Base-by-base conservation (phyloP, 371 early-diverging fungal species). In the Mucor irregularis region DNA sequence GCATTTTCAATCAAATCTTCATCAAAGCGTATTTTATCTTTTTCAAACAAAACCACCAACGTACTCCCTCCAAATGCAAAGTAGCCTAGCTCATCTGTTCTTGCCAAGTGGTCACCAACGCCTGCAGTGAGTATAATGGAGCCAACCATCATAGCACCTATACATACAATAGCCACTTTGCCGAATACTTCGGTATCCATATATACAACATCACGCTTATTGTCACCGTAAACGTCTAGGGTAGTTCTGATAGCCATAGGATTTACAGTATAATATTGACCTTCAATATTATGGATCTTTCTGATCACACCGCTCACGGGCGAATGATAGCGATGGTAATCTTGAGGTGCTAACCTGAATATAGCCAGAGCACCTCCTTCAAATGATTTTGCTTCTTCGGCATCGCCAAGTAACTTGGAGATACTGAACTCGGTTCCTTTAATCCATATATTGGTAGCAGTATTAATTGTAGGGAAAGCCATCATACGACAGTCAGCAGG, bases 81-180 rank as follows among this genome's bases (percentile, higher is more conserved):
- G 58, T 89, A 93, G 17, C 95, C 93, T 40, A 87, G 78, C 56
- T 94, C 95, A 53, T 94, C 92, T 57, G 85, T 77, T 45, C 90
- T 68, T 29, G 73, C 67, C 5, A 90, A 81, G 9, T 66, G 49
- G 14, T 69, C 69, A 3, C 84, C 86, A 5, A 69, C 74, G 26
- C 70, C 52, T 2, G 81, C 79, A 4, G 90, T 91, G 49, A 88
- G 51, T 9, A 86, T 69, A 44, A 93, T 89, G n/a, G 90, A 90
- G 0, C 95, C 94, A 5, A 90, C 92, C 89, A 95, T 86, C 91
- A 93, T 90, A 8, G 93, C 92, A 10, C 95, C 95, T 48, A 95
- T 83, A 47, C 80, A 68, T 0, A 90, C 83, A 52, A 85, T 73
- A 0, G 90, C 91, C 3, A 93, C 89, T 17, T 72, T 77, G 17